Base-by-base conservation (phyloP, 2,329 filamentous ascomycete genomes). In the Reticulascus tulasneorum region DNA sequence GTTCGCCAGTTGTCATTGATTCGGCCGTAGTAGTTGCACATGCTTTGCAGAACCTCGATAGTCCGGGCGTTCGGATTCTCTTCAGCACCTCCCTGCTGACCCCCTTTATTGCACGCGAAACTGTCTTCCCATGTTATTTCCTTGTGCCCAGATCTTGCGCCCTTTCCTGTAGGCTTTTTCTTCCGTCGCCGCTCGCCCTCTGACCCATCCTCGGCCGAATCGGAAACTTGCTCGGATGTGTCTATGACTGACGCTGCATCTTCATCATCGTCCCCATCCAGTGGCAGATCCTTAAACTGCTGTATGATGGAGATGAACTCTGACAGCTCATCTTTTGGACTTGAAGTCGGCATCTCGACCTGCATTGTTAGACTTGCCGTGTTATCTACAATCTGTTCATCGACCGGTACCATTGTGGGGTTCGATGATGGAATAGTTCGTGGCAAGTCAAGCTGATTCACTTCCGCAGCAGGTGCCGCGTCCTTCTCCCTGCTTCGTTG, bases 1-100 rank as follows among this genome's bases (percentile, higher is more conserved):
- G 73, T 73, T 4, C 88, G 79, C 85, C 86, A 96, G 23, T 79
- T 73, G 51, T 96, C 89, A 24, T 79, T 73, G n/a, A 76, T 77
- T 7, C 81, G 72, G 5, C 74, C 75, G 56, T 95, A 94, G 57
- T 91, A 84, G 35, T 82, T 74, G 26, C 77, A 73, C 86, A 96
- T 89, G 47, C 84, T 71, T 49, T 88, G 77, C 6, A 96, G 67
- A 3, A 93, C 67, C 29, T 84, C 74, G 33, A 95, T 89, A 0
- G 86, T 94, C 10, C 74, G 67, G 2, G 68, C 65, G 54, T 96
- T 97, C 0, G 87, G 86, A 47, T 84, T 86, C 10, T 64, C 54
- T 1, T 60, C 52, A 11, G 61, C 54, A 5, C 56, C 54, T 22
- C 66, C 59, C 32, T 61, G 65, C 3, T 61, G 67, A 9, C 75